Conservation (phyloP, 1,139 yeast genomes). For the Zygotorulaspora mrakii region DNA sequence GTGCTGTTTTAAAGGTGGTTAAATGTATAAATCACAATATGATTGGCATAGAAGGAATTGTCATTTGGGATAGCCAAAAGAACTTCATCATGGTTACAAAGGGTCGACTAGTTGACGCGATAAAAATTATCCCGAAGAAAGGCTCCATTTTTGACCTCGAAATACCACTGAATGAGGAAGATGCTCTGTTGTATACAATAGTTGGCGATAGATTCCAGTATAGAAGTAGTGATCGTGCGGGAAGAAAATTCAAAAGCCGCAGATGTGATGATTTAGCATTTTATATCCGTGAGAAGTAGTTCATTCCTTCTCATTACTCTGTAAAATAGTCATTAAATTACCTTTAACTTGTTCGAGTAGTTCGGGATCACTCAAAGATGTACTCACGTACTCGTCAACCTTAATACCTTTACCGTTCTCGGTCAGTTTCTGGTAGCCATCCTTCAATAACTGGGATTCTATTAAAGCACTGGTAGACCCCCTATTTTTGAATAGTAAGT, state of each 20-base stretch:
- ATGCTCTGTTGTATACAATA: conserved; percentile 54
- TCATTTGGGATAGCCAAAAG: conserved; percentile 82
- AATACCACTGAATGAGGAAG: conserved; percentile 40
- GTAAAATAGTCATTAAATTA: conserved; percentile 10
- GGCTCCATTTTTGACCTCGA: conserved; percentile 59
- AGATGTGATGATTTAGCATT: conserved; percentile 55
- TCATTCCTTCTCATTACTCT: neutral
- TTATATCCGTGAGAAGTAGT: conserved; percentile 20
- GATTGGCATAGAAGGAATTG: conserved; percentile 71
- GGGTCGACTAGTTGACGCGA: conserved; percentile 48
- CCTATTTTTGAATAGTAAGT: conserved; percentile 33
- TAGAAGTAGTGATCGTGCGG: conserved; percentile 77
- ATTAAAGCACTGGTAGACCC: conserved; percentile 36
- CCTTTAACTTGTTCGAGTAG: conserved; percentile 18
- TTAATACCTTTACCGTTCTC: conserved; percentile 23
- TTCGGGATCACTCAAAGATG: conserved; percentile 22
- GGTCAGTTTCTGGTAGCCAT: conserved; percentile 25
- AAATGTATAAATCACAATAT: conserved; percentile 55
- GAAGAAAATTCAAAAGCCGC: conserved; percentile 79
- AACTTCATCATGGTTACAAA: conserved; percentile 64
- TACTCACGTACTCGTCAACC: conserved; percentile 18
- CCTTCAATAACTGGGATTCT: conserved; percentile 33
- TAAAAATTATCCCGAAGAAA: conserved; percentile 55
- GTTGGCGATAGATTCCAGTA: conserved; percentile 77
- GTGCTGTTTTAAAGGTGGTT: conserved; percentile 60